Evolutionary conservation across 148 eudicot genomes (phyloP), one percentile per base, ranked within the genome.

Genomic region (Camellia sinensis): DNA sequence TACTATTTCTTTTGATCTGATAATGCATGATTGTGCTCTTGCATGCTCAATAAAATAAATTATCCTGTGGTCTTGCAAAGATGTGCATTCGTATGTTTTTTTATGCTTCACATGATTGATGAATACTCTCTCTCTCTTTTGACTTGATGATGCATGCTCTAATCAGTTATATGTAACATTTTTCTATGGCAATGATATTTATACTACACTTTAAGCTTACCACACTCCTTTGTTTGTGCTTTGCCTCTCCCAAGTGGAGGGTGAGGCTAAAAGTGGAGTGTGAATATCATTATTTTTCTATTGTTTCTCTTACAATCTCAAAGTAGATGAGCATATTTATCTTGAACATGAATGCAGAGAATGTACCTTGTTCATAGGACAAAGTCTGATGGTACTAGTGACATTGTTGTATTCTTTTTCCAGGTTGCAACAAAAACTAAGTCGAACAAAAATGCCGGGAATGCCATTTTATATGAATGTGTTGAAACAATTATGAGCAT

Each of bases 371-470:
- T 45, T 7, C 57, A 29, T 68, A 4, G 37, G 45, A 3, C 50
- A 56, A 3, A 56, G 40, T 56, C 29, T 44, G 45, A 62, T 71
- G 37, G 18, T 63, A 7, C 53, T 67, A 22, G 50, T 14, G 44
- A 19, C 45, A 21, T 29, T 73, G 19, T 37, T 52, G 21, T 68
- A 56, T 54, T 48, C 46, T 56, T 65, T 66, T 77, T 85, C 45
- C 87, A 97, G 98, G 99, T 97, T 89, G 99, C 98, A 75, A 97
- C 98, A 77, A 97, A 97, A 88, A 94, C 99, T 0, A 98, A 97
- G 86, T 90, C 99, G 66, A 97, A 92, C 85, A 97, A 94, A 87
- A 97, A 97, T 86, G 97, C 94, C 17, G 98, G 98, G 68, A 97
- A 97, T 81, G 99, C 99, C 70, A 94, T 97, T 74, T 96, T 94